phyloP scores from a whole-genome alignment of 257 asterid species.

The Hygrophila difformis region DNA sequence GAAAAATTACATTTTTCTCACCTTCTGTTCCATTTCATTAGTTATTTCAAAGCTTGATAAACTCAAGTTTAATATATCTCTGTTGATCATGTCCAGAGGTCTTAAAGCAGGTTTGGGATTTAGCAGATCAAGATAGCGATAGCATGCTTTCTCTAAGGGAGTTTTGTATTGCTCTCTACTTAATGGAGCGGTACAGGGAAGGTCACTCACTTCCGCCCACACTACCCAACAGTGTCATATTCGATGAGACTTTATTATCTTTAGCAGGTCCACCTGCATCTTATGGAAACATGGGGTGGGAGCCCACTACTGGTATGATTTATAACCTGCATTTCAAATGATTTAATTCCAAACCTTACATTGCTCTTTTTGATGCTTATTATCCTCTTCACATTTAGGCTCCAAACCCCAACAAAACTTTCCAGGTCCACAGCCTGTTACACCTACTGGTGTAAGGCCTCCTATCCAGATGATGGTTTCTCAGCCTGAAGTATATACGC shows the following conservation, averaged over 20 bases:
- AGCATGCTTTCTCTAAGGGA: conserved; percentile 97
- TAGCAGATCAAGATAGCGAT: conserved; percentile 92
- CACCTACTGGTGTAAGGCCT: conserved; percentile 64
- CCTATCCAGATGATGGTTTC: conserved; percentile 40
- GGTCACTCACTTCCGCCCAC: conserved; percentile 63
- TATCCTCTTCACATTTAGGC: conserved; percentile 36
- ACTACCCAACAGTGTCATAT: conserved; percentile 75
- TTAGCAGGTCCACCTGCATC: conserved; percentile 80
- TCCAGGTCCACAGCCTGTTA: conserved; percentile 45
- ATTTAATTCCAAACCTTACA: conserved; percentile 11
- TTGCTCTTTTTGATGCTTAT: conserved; percentile 6
- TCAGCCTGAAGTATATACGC: conserved; percentile 57
- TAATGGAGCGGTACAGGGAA: conserved; percentile 93
- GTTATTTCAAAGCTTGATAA: conserved; percentile 12
- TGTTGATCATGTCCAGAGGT: conserved; percentile 59
- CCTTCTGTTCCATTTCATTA: background rate
- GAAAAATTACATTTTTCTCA: background rate
- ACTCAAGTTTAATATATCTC: conserved; percentile 1
- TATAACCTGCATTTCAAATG: conserved; percentile 8
- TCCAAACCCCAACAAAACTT: conserved; percentile 51
- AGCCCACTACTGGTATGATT: conserved; percentile 49
- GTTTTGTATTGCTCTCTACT: conserved; percentile 79
- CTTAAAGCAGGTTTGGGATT: conserved; percentile 96
- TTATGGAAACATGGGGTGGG: conserved; percentile 65
- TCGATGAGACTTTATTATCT: conserved; percentile 69